Conservation (phyloP, 163 green algal genomes). For the Scenedesmus sp. region DNA sequence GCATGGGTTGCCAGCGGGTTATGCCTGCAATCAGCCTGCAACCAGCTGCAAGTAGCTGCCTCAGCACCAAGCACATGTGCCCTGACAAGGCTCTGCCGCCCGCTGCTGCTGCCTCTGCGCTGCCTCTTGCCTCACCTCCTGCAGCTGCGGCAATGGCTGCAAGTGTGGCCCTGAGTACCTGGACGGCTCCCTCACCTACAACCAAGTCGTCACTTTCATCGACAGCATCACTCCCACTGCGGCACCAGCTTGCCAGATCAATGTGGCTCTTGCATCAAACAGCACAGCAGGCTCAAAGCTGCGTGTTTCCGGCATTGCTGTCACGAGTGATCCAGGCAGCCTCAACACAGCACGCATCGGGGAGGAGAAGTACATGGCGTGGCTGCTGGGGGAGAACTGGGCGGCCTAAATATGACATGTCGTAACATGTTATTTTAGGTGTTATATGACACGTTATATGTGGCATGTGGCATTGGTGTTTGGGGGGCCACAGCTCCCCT, state of each 20-base stretch:
- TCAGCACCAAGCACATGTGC: not conserved
- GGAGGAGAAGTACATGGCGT: conserved; percentile 55
- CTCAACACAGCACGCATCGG: conserved; percentile 43
- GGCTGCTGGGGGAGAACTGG: conserved; percentile 48
- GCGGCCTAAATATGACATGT: conserved; percentile 14
- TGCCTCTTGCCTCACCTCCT: not conserved
- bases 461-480: no score
- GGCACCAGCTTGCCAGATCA: conserved; percentile 46
- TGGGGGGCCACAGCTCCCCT: no score
- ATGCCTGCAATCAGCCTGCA: no score
- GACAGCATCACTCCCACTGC: conserved; percentile 29
- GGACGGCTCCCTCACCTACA: conserved; percentile 45
- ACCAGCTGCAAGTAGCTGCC: no score
- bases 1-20: no score
- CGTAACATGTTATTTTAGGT: not conserved
- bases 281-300: conserved; percentile 37
- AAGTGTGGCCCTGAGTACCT: not conserved
- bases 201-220: conserved; percentile 52
- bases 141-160: conserved; percentile 51
- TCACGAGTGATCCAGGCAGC: conserved; percentile 39
- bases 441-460: no score
- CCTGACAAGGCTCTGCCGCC: not conserved
- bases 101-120: not conserved
- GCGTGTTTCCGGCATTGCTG: conserved; percentile 37
- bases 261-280: conserved; percentile 10